Conservation (phyloP, 1,139 yeast genomes). For the Taphrina communis region DNA sequence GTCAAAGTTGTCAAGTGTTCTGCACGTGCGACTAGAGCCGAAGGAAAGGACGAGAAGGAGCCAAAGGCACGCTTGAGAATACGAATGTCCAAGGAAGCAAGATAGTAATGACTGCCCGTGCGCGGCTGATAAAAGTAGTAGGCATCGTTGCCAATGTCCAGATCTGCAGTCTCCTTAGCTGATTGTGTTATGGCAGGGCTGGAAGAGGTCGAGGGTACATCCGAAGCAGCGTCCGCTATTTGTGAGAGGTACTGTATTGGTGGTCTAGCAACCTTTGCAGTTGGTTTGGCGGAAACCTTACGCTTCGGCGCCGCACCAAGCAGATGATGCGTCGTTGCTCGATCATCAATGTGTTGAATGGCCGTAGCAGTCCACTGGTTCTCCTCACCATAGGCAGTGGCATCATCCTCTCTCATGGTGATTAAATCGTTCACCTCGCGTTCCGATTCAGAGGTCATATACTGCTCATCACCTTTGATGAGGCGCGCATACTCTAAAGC, state of each 20-base stretch:
- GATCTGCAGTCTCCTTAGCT: slow-evolving; percentile 2
- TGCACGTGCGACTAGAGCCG: slow-evolving; percentile 64
- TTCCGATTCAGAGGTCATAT: slow-evolving; percentile 61
- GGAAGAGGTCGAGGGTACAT: not conserved
- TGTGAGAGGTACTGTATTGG: slow-evolving; percentile 7
- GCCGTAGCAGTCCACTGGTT: slow-evolving; percentile 67
- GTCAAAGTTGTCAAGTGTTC: slow-evolving; percentile 73
- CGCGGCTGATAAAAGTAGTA: slow-evolving; percentile 74
- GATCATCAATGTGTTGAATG: slow-evolving; percentile 47
- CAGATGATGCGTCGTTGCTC: slow-evolving; percentile 39
- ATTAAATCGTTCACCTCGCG: slow-evolving; percentile 62
- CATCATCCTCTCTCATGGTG: slow-evolving; percentile 62
- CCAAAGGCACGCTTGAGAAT: slow-evolving; percentile 70
- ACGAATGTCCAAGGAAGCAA: slow-evolving; percentile 79
- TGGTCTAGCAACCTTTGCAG: not conserved
- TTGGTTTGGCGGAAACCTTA: not conserved
- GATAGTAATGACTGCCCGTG: slow-evolving; percentile 67
- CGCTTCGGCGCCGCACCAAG: slow-evolving; percentile 43
- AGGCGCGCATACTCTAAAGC: slow-evolving; percentile 62
- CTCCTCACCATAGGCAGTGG: slow-evolving; percentile 63
- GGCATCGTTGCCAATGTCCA: slow-evolving; percentile 49
- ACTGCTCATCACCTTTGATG: slow-evolving; percentile 66
- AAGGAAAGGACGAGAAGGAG: slow-evolving; percentile 69
- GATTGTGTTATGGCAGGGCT: not conserved
- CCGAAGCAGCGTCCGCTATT: not conserved